These are phyloP conservation scores for Schwanniomyces yamadae DNA, from an alignment of 805 yeast genomes.

Conservation along the genomic window DNA sequence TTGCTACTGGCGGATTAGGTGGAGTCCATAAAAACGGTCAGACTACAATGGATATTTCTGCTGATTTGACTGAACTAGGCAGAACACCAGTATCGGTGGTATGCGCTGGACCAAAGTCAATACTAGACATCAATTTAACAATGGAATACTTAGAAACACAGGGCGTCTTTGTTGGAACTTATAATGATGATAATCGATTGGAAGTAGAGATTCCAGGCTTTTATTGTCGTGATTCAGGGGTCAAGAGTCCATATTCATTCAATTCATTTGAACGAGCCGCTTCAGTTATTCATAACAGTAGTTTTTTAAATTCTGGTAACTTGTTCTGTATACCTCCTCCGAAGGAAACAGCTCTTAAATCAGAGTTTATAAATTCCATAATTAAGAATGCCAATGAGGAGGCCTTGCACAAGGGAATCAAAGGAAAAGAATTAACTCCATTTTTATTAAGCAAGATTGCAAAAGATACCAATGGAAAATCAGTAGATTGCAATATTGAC, in stretches of 20 bases:
- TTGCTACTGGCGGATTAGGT: slow-evolving; percentile 92
- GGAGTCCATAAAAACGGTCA: slow-evolving; percentile 86
- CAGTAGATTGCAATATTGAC: slow-evolving; percentile 67
- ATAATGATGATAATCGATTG: slow-evolving; percentile 36
- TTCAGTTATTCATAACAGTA: slow-evolving; percentile 45
- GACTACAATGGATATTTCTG: slow-evolving; percentile 74
- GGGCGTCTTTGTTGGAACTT: slow-evolving; percentile 82
- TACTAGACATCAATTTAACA: slow-evolving; percentile 75
- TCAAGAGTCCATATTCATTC: slow-evolving; percentile 66
- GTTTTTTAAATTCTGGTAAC: slow-evolving; percentile 57
- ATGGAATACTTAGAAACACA: slow-evolving; percentile 87
- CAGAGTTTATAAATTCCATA: slow-evolving; percentile 49
- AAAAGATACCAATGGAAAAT: slow-evolving; percentile 63
- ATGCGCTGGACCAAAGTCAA: slow-evolving; percentile 88
- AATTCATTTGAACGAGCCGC: slow-evolving; percentile 61
- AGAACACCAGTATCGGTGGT: slow-evolving; percentile 86
- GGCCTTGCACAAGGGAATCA: slow-evolving; percentile 52
- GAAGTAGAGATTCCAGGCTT: slow-evolving; percentile 69
- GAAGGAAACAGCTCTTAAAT: slow-evolving; percentile 53
- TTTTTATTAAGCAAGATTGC: slow-evolving; percentile 67
- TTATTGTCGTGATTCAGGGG: slow-evolving; percentile 74
- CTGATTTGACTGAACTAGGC: slow-evolving; percentile 83
- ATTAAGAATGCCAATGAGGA: slow-evolving; percentile 58
- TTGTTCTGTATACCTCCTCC: slow-evolving; percentile 87
- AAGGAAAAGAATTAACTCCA: slow-evolving; percentile 80